phyloP scores from a whole-genome alignment of 2,329 filamentous ascomycete genomes.

The Chrysosporium keratinophilum region DNA sequence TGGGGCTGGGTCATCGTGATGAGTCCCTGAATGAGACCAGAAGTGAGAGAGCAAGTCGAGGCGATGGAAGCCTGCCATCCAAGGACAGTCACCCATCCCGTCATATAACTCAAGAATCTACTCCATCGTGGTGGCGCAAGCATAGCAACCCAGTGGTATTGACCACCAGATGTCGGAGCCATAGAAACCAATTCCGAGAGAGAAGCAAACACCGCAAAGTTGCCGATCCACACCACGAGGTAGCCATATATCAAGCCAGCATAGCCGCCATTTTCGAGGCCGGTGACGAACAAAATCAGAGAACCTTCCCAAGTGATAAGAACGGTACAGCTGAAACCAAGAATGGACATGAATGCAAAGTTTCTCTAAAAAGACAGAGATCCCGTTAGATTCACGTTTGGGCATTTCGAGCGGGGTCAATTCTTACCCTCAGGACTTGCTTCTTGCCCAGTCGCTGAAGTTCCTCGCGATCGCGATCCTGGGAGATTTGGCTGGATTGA shows the following conservation, averaged over 20 bases:
- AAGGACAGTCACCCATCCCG: conserved; percentile 32
- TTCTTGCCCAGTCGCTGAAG: conserved; percentile 36
- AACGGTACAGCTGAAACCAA: conserved; percentile 31
- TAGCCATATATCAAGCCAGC: conserved; percentile 33
- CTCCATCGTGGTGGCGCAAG: conserved; percentile 28
- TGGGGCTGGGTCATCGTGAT: conserved; percentile 26
- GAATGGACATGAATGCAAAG: conserved; percentile 28
- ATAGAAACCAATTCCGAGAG: conserved; percentile 35
- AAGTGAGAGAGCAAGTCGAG: conserved; percentile 26
- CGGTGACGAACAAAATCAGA: conserved; percentile 16
- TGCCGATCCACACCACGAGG: conserved; percentile 29
- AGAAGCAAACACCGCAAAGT: conserved; percentile 29
- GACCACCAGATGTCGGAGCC: conserved; percentile 32
- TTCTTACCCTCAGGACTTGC: conserved; percentile 33
- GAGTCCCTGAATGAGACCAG: conserved; percentile 29
- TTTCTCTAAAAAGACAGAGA: conserved; percentile 16
- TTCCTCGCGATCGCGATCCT: conserved; percentile 24
- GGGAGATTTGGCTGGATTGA: conserved; percentile 1
- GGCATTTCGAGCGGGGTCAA: conserved; percentile 13
- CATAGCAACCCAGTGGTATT: conserved; percentile 35
- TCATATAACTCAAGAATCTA: conserved; percentile 30
- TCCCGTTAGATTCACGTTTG: not conserved
- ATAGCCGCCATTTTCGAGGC: conserved; percentile 26
- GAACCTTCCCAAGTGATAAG: conserved; percentile 32
- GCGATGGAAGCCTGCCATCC: conserved; percentile 32